These are phyloP conservation scores for Neurospora sp. DNA, from an alignment of 2,329 filamentous ascomycete species.

Conservation along the genomic window DNA sequence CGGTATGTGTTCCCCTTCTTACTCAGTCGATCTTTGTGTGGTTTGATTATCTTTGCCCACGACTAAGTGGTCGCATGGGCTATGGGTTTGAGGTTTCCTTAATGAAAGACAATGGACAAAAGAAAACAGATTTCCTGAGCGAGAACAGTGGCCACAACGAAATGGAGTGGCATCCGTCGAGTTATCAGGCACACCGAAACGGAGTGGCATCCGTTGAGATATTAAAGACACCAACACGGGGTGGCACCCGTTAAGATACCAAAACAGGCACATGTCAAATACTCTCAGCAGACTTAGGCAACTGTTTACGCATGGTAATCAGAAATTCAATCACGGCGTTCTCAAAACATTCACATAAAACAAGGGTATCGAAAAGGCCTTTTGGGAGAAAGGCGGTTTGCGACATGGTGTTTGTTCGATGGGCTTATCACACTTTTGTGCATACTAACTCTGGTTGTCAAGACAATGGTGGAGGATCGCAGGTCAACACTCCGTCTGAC, in stretches of 20 bases:
- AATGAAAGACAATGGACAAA: not conserved
- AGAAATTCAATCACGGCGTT: not conserved
- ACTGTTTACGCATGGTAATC: not conserved
- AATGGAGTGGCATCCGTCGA: not conserved
- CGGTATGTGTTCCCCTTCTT: not conserved
- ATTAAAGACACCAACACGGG: not conserved
- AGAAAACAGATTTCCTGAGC: not conserved
- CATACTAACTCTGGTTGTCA: not conserved
- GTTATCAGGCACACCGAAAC: not conserved
- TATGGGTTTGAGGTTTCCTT: not conserved
- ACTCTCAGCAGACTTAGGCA: not conserved
- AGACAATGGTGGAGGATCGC: not conserved
- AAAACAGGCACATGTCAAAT: not conserved
- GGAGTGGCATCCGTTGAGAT: not conserved
- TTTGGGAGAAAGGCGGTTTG: not conserved
- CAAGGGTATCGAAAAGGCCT: not conserved
- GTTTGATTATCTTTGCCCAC: not conserved
- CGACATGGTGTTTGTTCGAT: not conserved
- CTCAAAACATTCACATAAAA: not conserved
- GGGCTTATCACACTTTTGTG: not conserved
- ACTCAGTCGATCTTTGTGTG: not conserved
- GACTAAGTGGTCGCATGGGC: not conserved
- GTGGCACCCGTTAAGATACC: not conserved
- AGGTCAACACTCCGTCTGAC: not conserved
- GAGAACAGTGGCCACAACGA: not conserved